These are phyloP conservation scores for Scleromitrula shiraiana DNA, from an alignment of 2,329 filamentous ascomycete species.

Conservation along the genomic window DNA sequence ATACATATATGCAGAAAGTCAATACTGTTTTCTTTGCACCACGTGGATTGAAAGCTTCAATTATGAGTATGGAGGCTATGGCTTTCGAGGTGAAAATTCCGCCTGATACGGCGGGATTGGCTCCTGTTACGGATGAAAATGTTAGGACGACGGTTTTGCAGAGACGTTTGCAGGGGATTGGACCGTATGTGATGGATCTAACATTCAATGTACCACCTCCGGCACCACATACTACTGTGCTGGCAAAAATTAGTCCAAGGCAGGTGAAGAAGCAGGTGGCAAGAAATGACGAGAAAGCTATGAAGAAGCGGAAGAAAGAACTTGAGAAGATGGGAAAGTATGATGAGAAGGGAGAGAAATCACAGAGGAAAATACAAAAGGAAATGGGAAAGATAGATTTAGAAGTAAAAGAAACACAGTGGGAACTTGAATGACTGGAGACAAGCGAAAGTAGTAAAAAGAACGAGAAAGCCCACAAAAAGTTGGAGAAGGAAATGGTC, in stretches of 20 bases:
- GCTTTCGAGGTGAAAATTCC: constrained; percentile 20
- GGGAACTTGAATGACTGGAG: neutral
- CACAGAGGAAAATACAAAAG: neutral
- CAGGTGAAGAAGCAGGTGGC: constrained; percentile 20
- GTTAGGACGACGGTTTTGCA: constrained; percentile 16
- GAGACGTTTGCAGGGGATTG: constrained; percentile 2
- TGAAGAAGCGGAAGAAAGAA: constrained; percentile 19
- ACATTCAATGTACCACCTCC: constrained; percentile 13
- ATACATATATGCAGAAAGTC: constrained; percentile 25
- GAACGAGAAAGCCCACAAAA: neutral
- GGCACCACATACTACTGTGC: constrained; percentile 8
- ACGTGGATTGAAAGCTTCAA: constrained; percentile 26
- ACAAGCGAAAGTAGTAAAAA: neutral
- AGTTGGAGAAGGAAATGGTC: neutral
- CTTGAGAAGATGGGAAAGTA: constrained; percentile 3
- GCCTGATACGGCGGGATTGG: constrained; percentile 16
- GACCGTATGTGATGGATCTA: constrained; percentile 4
- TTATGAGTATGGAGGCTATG: constrained; percentile 24
- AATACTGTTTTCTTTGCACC: constrained; percentile 30
- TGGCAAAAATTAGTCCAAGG: constrained; percentile 25
- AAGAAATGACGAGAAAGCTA: constrained; percentile 19
- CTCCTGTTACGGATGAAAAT: constrained; percentile 11
- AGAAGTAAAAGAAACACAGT: neutral
- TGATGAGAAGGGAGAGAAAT: neutral
- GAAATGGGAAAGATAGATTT: neutral